Base-by-base conservation (phyloP, 2,329 filamentous ascomycete species). In the Exophiala viscosa region DNA sequence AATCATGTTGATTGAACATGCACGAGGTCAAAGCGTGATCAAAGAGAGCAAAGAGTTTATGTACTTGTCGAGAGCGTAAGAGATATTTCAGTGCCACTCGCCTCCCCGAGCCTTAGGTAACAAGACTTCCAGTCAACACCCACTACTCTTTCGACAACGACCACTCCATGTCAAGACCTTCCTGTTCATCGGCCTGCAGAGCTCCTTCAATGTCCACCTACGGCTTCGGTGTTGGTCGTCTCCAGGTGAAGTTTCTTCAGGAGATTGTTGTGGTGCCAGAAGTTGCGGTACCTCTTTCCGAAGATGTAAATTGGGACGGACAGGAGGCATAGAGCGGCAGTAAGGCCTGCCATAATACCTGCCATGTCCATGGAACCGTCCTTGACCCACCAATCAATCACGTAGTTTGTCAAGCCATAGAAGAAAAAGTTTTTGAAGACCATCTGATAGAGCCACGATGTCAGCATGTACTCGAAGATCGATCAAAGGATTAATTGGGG, bases 261-360 rank as follows among this genome's bases (percentile, higher is more conserved):
- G 15, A 44, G 34, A 23, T 57, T 57, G 23, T 57, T 46, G 20
- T 57, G 48, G 32, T 54, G 54, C 54, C 54, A 57, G 31, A 63
- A 68, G 51, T 63, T 65, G 32, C 66, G 58, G 48, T 66, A 69
- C 18, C 60, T 62, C 60, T 69, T 69, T 11, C 67, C 66, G 40
- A 54, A 69, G 8, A 69, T 62, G 48, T 68, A 69, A 64, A 69
- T 67, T 4, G 65, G 65, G 20, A 69, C 64, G 7, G 64, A 65
- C 13, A 60, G 63, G 8, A 69, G 52, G 54, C 66, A 68, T 23
- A 67, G 63, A 48, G 67, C 66, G 10, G 65, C 65, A 28, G 67
- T 65, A 6, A 69, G 45, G 3, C 66, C 66, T 10, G 66, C 65
- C 48, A 69, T 64, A 17, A 66, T 66, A 14, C 55, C 59, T 34